These are phyloP conservation scores for Emergomyces africanus DNA, from an alignment of 2,329 filamentous ascomycete species.

Conservation along the genomic window DNA sequence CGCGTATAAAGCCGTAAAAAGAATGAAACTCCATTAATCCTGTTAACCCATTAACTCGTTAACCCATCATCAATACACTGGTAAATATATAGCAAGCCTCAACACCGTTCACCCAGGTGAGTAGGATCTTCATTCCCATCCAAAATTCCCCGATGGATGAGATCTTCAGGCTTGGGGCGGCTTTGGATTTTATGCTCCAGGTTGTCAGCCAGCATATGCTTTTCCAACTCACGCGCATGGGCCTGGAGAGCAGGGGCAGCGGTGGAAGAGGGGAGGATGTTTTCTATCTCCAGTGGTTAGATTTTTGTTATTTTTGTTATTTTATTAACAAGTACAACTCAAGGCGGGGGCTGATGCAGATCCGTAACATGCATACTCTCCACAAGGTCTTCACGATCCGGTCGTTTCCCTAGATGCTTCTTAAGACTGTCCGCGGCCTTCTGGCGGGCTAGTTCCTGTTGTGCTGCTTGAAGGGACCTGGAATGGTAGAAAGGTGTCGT, in stretches of 20 bases:
- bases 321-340: background rate
- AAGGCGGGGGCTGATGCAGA: conserved; percentile 4
- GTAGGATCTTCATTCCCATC: conserved; percentile 45
- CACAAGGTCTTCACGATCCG: conserved; percentile 61
- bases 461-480: conserved; percentile 42
- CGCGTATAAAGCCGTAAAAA: background rate
- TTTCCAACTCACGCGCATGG: conserved; percentile 72
- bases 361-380: conserved; percentile 49
- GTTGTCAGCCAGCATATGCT: conserved; percentile 74
- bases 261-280: conserved; percentile 69
- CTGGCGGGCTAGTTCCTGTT: conserved; percentile 53
- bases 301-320: no score
- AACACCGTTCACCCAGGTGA: conserved; percentile 8
- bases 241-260: conserved; percentile 69
- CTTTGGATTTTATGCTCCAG: conserved; percentile 77
- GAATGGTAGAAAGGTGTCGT: background rate
- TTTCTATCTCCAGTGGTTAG: conserved; percentile 42
- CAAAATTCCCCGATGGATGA: conserved; percentile 70
- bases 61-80: background rate
- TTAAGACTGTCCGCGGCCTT: conserved; percentile 50
- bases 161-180: conserved; percentile 60
- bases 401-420: conserved; percentile 50
- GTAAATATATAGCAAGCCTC: background rate
- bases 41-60: background rate
- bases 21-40: background rate